Evolutionary conservation across 768 basidiomycete genomes (phyloP).

Genomic region (Leccinum subtestaceum): DNA sequence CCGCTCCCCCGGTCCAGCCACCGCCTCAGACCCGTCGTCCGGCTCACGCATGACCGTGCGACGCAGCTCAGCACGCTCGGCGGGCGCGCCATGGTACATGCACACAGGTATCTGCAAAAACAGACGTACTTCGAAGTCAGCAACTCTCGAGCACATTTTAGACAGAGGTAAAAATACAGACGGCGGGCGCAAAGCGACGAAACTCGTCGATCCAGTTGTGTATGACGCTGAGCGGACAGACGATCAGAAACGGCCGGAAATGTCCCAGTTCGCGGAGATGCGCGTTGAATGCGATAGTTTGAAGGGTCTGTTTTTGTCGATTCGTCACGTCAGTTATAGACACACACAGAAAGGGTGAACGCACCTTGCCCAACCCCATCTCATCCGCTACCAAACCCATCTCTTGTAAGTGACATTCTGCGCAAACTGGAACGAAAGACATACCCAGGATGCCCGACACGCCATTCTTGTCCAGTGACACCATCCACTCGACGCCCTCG

Average conservation of each 20-base stretch:
- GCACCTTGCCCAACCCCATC: conserved; percentile 88
- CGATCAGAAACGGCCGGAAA: conserved; percentile 76
- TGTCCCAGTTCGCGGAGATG: conserved; percentile 76
- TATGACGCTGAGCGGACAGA: conserved; percentile 90
- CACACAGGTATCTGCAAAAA: conserved; percentile 70
- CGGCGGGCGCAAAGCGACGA: conserved; percentile 74
- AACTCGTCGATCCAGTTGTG: conserved; percentile 92
- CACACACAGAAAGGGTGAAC: not conserved
- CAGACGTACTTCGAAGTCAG: not conserved
- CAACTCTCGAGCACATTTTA: not conserved
- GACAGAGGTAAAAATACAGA: conserved; percentile 39
- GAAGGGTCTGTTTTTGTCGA: conserved; percentile 64
- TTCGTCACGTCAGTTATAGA: not conserved
- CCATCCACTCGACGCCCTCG: conserved; percentile 95
- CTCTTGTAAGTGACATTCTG: conserved; percentile 7
- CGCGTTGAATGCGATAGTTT: conserved; percentile 92
- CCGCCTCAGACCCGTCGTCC: conserved; percentile 24
- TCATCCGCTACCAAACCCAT: conserved; percentile 67
- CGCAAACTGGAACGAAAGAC: conserved; percentile 22
- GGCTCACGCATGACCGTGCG: conserved; percentile 51
- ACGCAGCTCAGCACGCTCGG: conserved; percentile 78
- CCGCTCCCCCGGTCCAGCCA: conserved; percentile 22
- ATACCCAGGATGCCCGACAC: conserved; percentile 76
- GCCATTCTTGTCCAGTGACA: conserved; percentile 79
- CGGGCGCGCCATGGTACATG: conserved; percentile 86